Evolutionary conservation across 2,329 filamentous ascomycete species (phyloP), one percentile per base, ranked within the genome.

Genomic region (Colletotrichum plurivorum): DNA sequence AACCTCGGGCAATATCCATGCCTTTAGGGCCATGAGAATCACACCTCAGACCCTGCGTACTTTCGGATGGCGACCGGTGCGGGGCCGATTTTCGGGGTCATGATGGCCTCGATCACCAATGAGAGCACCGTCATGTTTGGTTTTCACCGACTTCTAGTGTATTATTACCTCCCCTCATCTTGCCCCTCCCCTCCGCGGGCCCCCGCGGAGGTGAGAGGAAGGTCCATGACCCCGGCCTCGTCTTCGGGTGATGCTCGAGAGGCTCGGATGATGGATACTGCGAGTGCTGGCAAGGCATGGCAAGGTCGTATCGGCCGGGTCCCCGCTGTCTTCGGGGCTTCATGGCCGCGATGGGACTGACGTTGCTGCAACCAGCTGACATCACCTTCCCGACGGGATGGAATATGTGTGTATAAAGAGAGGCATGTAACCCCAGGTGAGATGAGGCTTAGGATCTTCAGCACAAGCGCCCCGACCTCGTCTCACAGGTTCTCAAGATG

Each of bases 401-500:
- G 15, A 20, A 27, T 41, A 56, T 58, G 8, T 20, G n/a, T 54
- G 59, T 62, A 66, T 67, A 69, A 69, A 69, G 49, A 22, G 25
- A 43, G 45, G 13, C 49, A 46, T 53, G 55, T 53, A 41, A 61
- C 67, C 55, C 51, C 62, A 2, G 13, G 15, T 6, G 22, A 12
- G 5, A 36, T 52, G 45, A 25, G 15, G 4, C 43, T 61, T 39
- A 4, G 49, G 25, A 52, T 61, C 54, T 39, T 43, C 66, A 69
- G 62, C 56, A 66, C 62, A 66, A 60, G 67, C 67, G 62, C 56
- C 49, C 31, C 55, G 55, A 53, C 27, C 56, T 66, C 67, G 61
- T 20, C 54, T 56, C 45, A 60, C 52, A 53, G 62, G 55, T 46
- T 53, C 45, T 66, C 25, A 72, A 73, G 51, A 59, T 75, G 56